phyloP scores from a whole-genome alignment of 768 basidiomycete genomes.

The Agrocybe pediades region DNA sequence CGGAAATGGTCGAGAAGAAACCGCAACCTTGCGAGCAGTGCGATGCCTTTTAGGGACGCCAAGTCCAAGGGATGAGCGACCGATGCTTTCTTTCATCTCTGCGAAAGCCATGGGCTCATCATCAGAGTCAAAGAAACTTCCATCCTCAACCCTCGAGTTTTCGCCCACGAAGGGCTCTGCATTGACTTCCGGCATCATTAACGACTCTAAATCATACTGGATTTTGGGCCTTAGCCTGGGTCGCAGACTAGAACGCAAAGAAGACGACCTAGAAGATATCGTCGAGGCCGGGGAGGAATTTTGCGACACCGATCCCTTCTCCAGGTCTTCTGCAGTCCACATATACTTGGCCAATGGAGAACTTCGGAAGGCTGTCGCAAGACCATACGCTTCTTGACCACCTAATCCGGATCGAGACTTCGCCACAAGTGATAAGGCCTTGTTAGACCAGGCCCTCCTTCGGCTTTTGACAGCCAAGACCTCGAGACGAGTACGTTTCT shows the following conservation, averaged over 20 bases:
- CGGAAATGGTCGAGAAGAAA: slow-evolving; percentile 7
- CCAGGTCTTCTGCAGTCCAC: slow-evolving; percentile 42
- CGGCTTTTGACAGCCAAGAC: slow-evolving; percentile 60
- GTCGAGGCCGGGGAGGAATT: slow-evolving; percentile 8
- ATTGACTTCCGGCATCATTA: slow-evolving; percentile 7
- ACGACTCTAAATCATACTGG: slow-evolving; percentile 12
- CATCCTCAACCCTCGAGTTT: slow-evolving; percentile 5
- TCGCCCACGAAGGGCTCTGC: slow-evolving; percentile 6
- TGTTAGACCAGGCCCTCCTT: slow-evolving; percentile 68
- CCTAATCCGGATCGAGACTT: slow-evolving; percentile 15
- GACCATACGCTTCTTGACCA: slow-evolving; percentile 32
- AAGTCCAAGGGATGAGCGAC: slow-evolving; percentile 4
- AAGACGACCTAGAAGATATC: slow-evolving; percentile 3
- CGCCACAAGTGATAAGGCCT: slow-evolving; percentile 32
- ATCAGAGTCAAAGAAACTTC: slow-evolving; percentile 6
- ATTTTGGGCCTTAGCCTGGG: slow-evolving; percentile 16
- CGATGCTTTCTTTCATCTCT: slow-evolving; percentile 14
- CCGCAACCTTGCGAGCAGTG: slow-evolving; percentile 4
- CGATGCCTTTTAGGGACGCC: neutral
- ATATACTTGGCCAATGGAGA: slow-evolving; percentile 48
- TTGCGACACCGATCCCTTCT: slow-evolving; percentile 17
- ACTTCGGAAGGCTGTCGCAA: slow-evolving; percentile 50
- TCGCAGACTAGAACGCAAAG: slow-evolving; percentile 11
- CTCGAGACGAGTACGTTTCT: slow-evolving; percentile 38
- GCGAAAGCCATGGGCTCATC: slow-evolving; percentile 6